Evolutionary conservation across 1,284 basidiomycete genomes (phyloP).

Genomic region (Tremellales sp.): DNA sequence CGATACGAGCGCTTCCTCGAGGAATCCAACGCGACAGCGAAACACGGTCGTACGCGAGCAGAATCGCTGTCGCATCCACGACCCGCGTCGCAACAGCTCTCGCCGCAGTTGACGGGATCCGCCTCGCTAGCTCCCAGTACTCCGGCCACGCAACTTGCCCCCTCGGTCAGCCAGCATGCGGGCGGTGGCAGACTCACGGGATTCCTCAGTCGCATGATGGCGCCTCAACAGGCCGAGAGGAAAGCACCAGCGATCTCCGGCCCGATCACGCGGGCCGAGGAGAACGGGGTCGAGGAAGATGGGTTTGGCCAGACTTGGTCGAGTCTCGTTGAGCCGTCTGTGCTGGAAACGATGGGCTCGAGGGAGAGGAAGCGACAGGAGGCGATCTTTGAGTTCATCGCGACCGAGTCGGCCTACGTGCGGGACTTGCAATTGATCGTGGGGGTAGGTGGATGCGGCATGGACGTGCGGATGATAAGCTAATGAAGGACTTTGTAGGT

Average conservation of each 20-base stretch:
- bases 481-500: conserved; percentile 49
- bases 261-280: conserved; percentile 39
- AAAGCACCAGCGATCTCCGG: conserved; percentile 40
- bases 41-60: conserved; percentile 21
- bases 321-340: conserved; percentile 76
- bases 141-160: conserved; percentile 5
- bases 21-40: conserved; percentile 44
- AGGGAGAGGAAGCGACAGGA: conserved; percentile 83
- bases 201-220: conserved; percentile 33
- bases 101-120: conserved; percentile 13
- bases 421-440: conserved; percentile 85
- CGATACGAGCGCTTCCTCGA: conserved; percentile 73
- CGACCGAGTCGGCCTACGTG: conserved; percentile 81
- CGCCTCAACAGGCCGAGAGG: conserved; percentile 5
- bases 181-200: conserved; percentile 28
- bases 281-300: conserved; percentile 2
- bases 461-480: background rate
- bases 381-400: conserved; percentile 82
- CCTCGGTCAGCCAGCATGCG: conserved; percentile 4
- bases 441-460: conserved; percentile 56
- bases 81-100: conserved; percentile 8
- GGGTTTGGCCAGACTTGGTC: conserved; percentile 70
- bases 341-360: conserved; percentile 68
- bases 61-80: conserved; percentile 1
- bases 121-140: background rate